phyloP scores from a whole-genome alignment of 1,139 yeast species.

The Barnettozyma hawaiiensis region DNA sequence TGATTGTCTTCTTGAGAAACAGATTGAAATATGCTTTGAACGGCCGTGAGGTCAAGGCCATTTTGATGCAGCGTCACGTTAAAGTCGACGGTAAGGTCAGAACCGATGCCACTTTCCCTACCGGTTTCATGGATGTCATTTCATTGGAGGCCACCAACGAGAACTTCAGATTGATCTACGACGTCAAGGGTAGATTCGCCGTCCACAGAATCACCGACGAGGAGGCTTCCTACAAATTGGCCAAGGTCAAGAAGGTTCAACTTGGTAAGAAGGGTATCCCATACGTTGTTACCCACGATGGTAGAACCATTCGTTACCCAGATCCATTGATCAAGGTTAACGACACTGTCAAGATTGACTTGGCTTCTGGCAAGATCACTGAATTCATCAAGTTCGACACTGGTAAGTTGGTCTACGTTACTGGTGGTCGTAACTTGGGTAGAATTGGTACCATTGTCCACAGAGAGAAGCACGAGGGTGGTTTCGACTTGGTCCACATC shows the following conservation, averaged over 20 bases:
- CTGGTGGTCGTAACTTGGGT: constrained; percentile 99
- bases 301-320: constrained; percentile 99
- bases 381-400: constrained; percentile 92
- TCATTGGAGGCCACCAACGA: constrained; percentile 96
- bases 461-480: constrained; percentile 99
- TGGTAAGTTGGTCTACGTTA: constrained; percentile 94
- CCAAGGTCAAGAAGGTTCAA: constrained; percentile 96
- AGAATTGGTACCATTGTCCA: constrained; percentile 97
- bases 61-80: constrained; percentile 98
- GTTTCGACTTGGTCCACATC: constrained; percentile 98
- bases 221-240: constrained; percentile 97
- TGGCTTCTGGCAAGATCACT: constrained; percentile 90
- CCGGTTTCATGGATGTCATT: constrained; percentile 99
- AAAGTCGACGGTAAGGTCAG: constrained; percentile 99
- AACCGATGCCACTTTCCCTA: constrained; percentile 97
- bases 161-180: constrained; percentile 98
- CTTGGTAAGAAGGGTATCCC: constrained; percentile 98
- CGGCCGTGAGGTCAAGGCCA: constrained; percentile 99
- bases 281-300: constrained; percentile 97
- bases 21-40: constrained; percentile 98
- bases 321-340: constrained; percentile 94
- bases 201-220: constrained; percentile 99
- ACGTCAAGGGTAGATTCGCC: constrained; percentile 97
- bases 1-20: constrained; percentile 97
- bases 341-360: constrained; percentile 95